phyloP scores from a whole-genome alignment of 306 rosid genomes.

The Quercus alba region DNA sequence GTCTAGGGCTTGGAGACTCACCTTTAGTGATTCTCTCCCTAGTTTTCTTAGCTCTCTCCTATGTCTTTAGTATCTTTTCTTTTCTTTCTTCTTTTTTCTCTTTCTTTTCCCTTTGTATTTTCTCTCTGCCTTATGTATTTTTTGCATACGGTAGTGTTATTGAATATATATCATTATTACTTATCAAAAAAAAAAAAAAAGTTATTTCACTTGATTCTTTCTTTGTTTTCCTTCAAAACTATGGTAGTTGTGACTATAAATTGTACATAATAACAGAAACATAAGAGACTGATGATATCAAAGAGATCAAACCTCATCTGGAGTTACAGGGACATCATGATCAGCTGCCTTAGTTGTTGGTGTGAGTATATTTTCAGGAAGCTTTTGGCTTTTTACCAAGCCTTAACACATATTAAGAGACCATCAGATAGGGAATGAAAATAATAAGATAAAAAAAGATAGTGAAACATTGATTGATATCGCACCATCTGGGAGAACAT shows the following conservation, averaged over 20 bases:
- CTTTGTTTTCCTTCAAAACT: not conserved
- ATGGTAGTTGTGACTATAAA: not conserved
- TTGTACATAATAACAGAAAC: not conserved
- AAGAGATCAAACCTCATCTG: constrained; percentile 68
- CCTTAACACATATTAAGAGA: constrained; percentile 40
- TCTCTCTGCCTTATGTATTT: no score
- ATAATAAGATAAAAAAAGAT: not conserved
- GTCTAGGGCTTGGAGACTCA: no score
- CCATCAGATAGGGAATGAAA: constrained; percentile 6
- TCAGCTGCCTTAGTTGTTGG: constrained; percentile 95
- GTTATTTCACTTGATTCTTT: not conserved
- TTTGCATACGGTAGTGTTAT: no score
- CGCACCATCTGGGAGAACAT: constrained; percentile 77
- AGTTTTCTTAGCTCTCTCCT: no score
- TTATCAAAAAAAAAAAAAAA: no score
- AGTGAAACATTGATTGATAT: not conserved
- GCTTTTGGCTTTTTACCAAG: constrained; percentile 81
- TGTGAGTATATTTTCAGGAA: constrained; percentile 72
- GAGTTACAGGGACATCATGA: constrained; percentile 89
- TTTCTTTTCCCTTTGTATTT: no score
- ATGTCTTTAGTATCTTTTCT: no score
- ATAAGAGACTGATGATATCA: constrained; percentile 5
- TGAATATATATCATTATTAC: no score
- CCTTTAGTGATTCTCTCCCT: no score
- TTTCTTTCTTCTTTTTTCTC: no score